Evolutionary conservation across 176 grass and related monocot genomes (phyloP), one percentile per base, ranked within the genome.

Genomic region (Poa annua): DNA sequence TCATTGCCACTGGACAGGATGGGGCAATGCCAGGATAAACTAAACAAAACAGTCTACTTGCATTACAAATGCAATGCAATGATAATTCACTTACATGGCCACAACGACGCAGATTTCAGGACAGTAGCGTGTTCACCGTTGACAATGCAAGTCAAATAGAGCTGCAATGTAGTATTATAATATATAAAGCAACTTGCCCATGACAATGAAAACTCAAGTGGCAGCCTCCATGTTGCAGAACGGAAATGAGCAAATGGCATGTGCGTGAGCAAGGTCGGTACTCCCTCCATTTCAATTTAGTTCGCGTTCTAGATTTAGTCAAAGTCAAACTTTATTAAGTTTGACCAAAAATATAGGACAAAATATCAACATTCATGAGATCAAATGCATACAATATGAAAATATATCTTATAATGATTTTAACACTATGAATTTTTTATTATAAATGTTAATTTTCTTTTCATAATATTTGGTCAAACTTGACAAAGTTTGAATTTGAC

Each of bases 1-100:
- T 17, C 44, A 53, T 82, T 71, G 71, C 61, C 22, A 81, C 88
- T 77, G 78, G 78, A 61, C 39, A 76, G 68, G 74, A 21, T 44
- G 55, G 41, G 7, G 51, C 26, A 54, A 62, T 32, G 60, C 14
- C 33, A 14, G 69, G 69, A 85, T 81, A 80, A 85, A 38, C 19
- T 67, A 60, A 84, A 76, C 3, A 52, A 89, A 75, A 70, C 48
- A 75, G 13, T 12, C 59, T 61, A 32, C 19, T 74, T 66, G 49
- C 47, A 60, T 84, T 80, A 66, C 4, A 76, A 80, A 79, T 75
- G 25, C 5, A 19, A 48, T 65, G 26, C 21, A 61, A 24, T 25
- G 15, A 80, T 80, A 25, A 51, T 68, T 66, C 32, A 59, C 20
- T 52, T 76, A 52, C 77, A 81, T 61, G 69, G 61, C 21, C 32